A percentile compares a stretch with the other conserved stretches of the same genome.
These are phyloP conservation scores for Hygrophoropsis aurantiaca DNA, from an alignment of 768 basidiomycete species.

Conservation along the genomic window DNA sequence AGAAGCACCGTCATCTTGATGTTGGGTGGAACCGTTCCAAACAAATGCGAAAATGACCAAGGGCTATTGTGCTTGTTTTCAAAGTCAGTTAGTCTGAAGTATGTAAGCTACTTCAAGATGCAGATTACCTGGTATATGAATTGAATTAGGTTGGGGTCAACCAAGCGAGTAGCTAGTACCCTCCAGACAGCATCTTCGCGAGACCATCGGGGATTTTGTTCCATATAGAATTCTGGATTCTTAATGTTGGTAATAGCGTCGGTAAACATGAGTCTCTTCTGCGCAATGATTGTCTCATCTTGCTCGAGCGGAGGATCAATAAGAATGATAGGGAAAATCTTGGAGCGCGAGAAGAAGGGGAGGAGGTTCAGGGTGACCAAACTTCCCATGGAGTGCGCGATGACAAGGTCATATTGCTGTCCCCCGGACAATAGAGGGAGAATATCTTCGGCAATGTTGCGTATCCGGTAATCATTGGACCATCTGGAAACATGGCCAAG, in stretches of 20 bases:
- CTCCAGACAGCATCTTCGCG: conserved; percentile 10
- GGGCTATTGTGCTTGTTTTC: conserved; percentile 10
- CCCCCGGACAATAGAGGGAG: conserved; percentile 8
- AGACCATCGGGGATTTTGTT: conserved; percentile 11
- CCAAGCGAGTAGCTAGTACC: conserved; percentile 5
- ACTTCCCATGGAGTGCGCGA: conserved; percentile 18
- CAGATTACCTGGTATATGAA: conserved; percentile 6
- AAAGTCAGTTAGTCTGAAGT: too few species aligned
- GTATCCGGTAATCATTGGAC: conserved; percentile 7
- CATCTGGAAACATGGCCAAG: conserved; percentile 12
- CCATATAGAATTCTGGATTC: conserved; percentile 1
- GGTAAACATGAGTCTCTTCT: neutral
- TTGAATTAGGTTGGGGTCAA: conserved; percentile 5
- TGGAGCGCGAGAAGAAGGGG: conserved; percentile 7
- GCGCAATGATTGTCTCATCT: neutral
- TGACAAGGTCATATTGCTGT: conserved; percentile 15
- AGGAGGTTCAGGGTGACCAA: conserved; percentile 14
- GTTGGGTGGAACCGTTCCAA: neutral
- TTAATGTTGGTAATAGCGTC: neutral
- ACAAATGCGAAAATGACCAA: conserved; percentile 15
- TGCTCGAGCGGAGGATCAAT: conserved; percentile 11
- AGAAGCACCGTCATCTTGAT: conserved; percentile 16
- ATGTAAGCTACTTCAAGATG: neutral
- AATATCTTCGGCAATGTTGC: conserved; percentile 11
- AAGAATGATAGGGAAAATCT: conserved; percentile 6